These are phyloP conservation scores for Fusarium clavum DNA, from an alignment of 2,329 filamentous ascomycete genomes.

Conservation along the genomic window DNA sequence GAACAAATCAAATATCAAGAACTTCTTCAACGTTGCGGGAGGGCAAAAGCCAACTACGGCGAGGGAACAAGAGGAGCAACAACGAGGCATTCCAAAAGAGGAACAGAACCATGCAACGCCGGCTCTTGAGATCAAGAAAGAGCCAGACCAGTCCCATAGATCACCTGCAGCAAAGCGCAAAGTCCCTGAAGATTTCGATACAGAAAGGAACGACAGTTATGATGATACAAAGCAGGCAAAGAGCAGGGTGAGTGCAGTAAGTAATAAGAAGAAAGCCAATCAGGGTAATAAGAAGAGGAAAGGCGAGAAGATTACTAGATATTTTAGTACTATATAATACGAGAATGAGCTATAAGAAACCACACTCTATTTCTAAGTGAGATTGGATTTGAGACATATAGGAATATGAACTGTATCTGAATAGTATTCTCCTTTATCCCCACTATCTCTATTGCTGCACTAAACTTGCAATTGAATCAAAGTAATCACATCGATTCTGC, in stretches of 20 bases:
- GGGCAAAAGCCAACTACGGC: constrained; percentile 54
- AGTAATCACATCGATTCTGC: constrained; percentile 42
- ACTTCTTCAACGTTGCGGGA: constrained; percentile 78
- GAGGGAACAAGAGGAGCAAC: constrained; percentile 36
- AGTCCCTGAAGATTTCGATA: not conserved
- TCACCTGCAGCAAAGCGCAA: not conserved
- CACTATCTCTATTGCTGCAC: constrained; percentile 23
- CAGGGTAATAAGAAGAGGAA: not conserved
- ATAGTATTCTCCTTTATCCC: not conserved
- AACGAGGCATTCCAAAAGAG: not conserved
- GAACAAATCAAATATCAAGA: constrained; percentile 93
- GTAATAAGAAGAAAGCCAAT: not conserved
- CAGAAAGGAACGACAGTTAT: not conserved
- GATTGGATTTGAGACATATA: not conserved
- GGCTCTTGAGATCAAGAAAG: not conserved
- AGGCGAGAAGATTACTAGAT: not conserved
- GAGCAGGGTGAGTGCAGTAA: not conserved
- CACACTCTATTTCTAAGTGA: not conserved
- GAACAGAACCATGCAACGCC: not conserved
- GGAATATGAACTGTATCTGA: not conserved
- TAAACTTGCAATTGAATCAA: constrained; percentile 19
- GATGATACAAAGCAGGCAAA: not conserved
- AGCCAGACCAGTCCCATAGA: not conserved
- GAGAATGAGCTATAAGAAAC: not conserved
- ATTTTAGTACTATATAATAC: not conserved